These are phyloP conservation scores for Saraca asoca DNA, from an alignment of 331 rosid genomes.

Conservation along the genomic window DNA sequence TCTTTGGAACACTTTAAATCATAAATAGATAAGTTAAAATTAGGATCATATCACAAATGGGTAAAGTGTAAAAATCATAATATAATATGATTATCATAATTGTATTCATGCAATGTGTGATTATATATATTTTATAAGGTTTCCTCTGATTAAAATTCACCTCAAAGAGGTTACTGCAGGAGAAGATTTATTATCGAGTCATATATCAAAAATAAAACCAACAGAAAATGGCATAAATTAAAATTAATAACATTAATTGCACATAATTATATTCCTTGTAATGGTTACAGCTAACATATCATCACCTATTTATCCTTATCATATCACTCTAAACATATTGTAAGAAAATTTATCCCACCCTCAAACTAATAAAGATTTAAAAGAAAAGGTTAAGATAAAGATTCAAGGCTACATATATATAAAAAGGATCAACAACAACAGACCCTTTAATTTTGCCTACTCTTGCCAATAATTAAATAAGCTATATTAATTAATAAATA, in stretches of 20 bases:
- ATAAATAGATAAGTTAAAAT: too few species aligned
- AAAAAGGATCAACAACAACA: neutral
- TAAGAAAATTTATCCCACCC: constrained; percentile 28
- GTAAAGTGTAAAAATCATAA: too few species aligned
- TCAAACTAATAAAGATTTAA: constrained; percentile 8
- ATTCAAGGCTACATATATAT: neutral
- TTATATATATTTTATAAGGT: too few species aligned
- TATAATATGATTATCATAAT: too few species aligned
- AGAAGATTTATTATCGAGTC: too few species aligned
- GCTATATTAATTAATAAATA: neutral
- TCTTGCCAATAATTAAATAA: neutral
- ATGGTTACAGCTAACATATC: constrained; percentile 31
- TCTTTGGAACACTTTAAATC: too few species aligned
- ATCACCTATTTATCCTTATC: constrained; percentile 26
- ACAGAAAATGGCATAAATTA: too few species aligned
- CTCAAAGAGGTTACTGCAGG: too few species aligned
- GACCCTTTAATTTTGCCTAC: constrained; percentile 21
- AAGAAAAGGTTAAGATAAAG: neutral
- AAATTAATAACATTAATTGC: constrained; percentile 1
- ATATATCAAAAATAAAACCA: too few species aligned
- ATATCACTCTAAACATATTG: constrained; percentile 32
- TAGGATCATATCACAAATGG: too few species aligned
- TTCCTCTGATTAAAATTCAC: too few species aligned
- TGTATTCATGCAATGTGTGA: too few species aligned
- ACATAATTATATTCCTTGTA: constrained; percentile 28